Conservation (phyloP, 106 monocot genomes). For the Acanthochlamys bracteata region DNA sequence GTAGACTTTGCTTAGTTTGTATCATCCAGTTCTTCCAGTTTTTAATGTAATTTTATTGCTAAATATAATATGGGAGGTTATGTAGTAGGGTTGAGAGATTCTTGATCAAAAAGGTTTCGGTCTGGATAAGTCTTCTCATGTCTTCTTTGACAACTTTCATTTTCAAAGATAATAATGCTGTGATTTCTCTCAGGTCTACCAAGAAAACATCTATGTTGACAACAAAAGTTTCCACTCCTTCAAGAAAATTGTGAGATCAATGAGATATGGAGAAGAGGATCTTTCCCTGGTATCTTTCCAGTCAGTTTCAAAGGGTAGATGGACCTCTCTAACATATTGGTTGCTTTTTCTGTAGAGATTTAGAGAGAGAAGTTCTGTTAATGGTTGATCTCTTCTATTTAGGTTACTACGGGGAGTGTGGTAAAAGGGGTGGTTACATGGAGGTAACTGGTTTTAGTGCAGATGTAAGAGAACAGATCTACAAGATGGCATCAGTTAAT, state of each 20-base stretch:
- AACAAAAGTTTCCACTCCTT: constrained; percentile 91
- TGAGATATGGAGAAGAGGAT: constrained; percentile 78
- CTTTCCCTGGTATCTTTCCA: constrained; percentile 80
- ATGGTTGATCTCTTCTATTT: constrained; percentile 1
- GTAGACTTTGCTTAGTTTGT: constrained; percentile 17
- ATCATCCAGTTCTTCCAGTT: neutral
- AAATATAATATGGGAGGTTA: too few species aligned
- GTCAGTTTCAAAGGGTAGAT: constrained; percentile 85
- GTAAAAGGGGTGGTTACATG: constrained; percentile 97
- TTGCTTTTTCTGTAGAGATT: neutral
- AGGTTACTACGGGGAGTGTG: constrained; percentile 98
- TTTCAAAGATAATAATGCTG: too few species aligned
- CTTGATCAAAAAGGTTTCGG: too few species aligned
- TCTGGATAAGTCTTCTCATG: too few species aligned
- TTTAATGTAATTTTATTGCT: neutral
- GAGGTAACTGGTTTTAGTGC: constrained; percentile 80
- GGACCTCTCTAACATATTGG: neutral
- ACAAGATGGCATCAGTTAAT: constrained; percentile 95
- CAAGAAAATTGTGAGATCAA: constrained; percentile 85
- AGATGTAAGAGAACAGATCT: constrained; percentile 87
- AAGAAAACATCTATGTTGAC: constrained; percentile 88
- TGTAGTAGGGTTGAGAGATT: too few species aligned
- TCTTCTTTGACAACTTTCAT: too few species aligned
- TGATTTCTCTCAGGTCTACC: constrained; percentile 80
- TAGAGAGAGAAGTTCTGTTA: neutral